These are phyloP conservation scores for Fusarium devonianum DNA, from an alignment of 2,329 filamentous ascomycete species.

Conservation along the genomic window DNA sequence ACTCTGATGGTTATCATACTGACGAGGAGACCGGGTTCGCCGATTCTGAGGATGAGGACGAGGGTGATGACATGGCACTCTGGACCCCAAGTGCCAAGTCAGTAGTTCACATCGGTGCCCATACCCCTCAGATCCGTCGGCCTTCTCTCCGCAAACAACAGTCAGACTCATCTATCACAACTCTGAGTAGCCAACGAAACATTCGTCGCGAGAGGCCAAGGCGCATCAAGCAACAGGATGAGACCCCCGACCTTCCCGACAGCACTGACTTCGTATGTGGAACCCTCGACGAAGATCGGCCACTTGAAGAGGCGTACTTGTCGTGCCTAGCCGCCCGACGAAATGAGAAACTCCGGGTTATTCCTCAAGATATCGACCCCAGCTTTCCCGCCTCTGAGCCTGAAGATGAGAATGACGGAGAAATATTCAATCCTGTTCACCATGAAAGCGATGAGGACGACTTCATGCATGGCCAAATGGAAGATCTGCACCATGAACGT, in stretches of 20 bases:
- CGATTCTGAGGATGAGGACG: slow-evolving; percentile 71
- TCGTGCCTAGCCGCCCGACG: slow-evolving; percentile 83
- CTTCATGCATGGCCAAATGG: slow-evolving; percentile 76
- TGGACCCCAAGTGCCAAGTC: slow-evolving; percentile 59
- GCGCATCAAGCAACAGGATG: slow-evolving; percentile 45
- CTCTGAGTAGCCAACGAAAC: slow-evolving; percentile 50
- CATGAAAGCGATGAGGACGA: slow-evolving; percentile 73
- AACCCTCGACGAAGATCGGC: slow-evolving; percentile 93
- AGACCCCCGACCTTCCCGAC: slow-evolving; percentile 86
- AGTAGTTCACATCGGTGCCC: slow-evolving; percentile 48
- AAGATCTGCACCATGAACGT: slow-evolving; percentile 68
- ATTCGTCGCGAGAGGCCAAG: slow-evolving; percentile 42
- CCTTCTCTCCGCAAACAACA: slow-evolving; percentile 55
- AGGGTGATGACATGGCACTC: slow-evolving; percentile 69
- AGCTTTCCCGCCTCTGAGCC: slow-evolving; percentile 96
- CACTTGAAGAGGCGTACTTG: slow-evolving; percentile 92
- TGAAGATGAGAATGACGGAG: slow-evolving; percentile 82
- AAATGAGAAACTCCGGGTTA: slow-evolving; percentile 78
- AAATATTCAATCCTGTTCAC: slow-evolving; percentile 63
- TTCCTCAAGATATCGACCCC: slow-evolving; percentile 97
- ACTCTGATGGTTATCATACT: slow-evolving; percentile 76
- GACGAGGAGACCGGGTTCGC: slow-evolving; percentile 74
- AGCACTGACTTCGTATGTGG: slow-evolving; percentile 99
- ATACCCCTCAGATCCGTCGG: slow-evolving; percentile 45
- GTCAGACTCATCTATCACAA: slow-evolving; percentile 69